Percentiles rank a stretch among this genome's conserved stretches.
phyloP scores from a whole-genome alignment of 257 asterid genomes.

The Thymus quinquecostatus region DNA sequence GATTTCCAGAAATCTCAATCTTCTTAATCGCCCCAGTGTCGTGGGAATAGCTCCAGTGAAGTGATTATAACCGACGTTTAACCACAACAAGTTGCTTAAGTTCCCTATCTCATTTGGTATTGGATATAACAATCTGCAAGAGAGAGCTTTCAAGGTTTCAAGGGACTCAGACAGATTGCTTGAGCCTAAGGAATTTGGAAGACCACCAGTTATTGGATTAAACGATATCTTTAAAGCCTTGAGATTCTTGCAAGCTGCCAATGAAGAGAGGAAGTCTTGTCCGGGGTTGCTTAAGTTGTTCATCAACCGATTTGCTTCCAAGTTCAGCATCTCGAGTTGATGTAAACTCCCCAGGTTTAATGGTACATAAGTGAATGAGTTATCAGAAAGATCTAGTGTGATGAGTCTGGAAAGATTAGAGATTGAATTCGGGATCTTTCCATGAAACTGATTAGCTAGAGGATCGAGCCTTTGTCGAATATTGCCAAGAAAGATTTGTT shows the following conservation, averaged over 20 bases:
- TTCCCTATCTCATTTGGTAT: slow-evolving; percentile 18
- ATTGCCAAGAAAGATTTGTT: not conserved
- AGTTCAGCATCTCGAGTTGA: not conserved
- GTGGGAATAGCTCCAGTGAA: not conserved
- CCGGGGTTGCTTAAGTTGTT: not conserved
- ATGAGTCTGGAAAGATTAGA: slow-evolving; percentile 5
- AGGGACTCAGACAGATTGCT: slow-evolving; percentile 7
- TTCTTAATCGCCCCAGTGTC: not conserved
- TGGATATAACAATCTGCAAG: not conserved
- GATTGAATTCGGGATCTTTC: not conserved
- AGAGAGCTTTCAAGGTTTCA: slow-evolving; percentile 2
- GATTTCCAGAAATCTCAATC: not conserved
- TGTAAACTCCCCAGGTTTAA: not conserved
- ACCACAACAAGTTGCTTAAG: slow-evolving; percentile 1
- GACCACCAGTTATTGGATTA: slow-evolving; percentile 5
- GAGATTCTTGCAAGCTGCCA: slow-evolving; percentile 12
- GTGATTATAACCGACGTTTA: slow-evolving; percentile 4
- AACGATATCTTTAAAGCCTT: not conserved
- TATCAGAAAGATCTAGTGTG: not conserved
- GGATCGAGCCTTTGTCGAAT: not conserved
- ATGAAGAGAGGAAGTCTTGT: slow-evolving; percentile 7
- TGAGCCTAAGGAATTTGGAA: slow-evolving; percentile 15
- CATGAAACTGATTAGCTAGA: not conserved
- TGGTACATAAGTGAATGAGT: not conserved
- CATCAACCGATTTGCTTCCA: slow-evolving; percentile 1